Evolutionary conservation across 164 flowering plant species (phyloP).

Genomic region (Piper longum): DNA sequence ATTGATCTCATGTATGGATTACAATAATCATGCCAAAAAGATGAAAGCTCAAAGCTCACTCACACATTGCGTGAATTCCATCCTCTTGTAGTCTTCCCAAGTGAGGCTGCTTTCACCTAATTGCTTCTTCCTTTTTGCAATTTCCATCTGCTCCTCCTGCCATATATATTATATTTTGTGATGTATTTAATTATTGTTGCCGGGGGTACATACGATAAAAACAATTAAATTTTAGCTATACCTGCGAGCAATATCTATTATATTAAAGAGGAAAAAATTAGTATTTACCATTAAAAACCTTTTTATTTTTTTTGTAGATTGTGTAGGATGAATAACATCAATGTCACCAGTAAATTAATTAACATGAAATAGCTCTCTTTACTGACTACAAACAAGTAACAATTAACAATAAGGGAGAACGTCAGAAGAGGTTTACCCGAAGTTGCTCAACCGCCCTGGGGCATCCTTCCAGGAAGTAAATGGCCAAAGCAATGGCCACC

Average conservation of each 20-base stretch:
- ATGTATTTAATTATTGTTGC: neutral
- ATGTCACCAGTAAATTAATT: too few relatives aligned
- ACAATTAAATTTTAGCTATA: neutral
- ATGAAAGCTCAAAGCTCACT: slow-evolving; percentile 8
- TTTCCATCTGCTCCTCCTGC: slow-evolving; percentile 72
- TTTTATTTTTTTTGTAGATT: too few relatives aligned
- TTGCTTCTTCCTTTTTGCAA: slow-evolving; percentile 35
- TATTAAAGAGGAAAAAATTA: too few relatives aligned
- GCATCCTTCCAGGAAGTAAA: slow-evolving; percentile 63
- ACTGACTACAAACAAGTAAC: too few relatives aligned
- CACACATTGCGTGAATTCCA: slow-evolving; percentile 94
- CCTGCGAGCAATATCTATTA: too few relatives aligned
- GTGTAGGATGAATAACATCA: too few relatives aligned
- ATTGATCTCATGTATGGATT: too few relatives aligned
- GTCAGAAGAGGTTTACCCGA: slow-evolving; percentile 24
- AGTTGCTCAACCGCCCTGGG: slow-evolving; percentile 54
- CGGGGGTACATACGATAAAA: neutral
- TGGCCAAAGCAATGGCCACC: slow-evolving; percentile 69
- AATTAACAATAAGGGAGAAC: neutral
- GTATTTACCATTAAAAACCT: too few relatives aligned
- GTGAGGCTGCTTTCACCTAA: slow-evolving; percentile 36
- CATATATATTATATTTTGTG: neutral
- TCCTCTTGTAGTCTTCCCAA: slow-evolving; percentile 91
- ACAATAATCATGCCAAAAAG: neutral
- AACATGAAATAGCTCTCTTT: too few relatives aligned